A percentile compares a stretch with the other conserved stretches of the same genome.
phyloP scores from a whole-genome alignment of 257 asterid species.

The Osmanthus fragrans region DNA sequence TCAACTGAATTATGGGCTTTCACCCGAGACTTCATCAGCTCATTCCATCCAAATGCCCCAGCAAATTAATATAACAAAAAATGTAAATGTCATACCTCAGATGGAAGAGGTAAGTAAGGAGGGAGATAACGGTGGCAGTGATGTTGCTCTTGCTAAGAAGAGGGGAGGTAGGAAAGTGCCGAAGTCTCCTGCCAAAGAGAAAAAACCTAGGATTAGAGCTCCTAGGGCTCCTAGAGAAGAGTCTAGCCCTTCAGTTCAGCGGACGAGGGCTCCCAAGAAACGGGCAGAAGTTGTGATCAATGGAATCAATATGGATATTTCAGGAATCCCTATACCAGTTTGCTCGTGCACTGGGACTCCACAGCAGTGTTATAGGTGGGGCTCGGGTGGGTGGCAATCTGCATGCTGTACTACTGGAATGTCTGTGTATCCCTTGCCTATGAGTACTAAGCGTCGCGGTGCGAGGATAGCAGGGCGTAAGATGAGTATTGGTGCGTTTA shows the following conservation, averaged over 20 bases:
- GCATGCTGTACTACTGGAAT: constrained; percentile 81
- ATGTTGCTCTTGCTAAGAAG: constrained; percentile 42
- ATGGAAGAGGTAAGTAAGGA: constrained; percentile 47
- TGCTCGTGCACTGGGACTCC: constrained; percentile 87
- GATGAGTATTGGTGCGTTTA: constrained; percentile 94
- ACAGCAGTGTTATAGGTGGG: constrained; percentile 92
- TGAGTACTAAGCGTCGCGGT: constrained; percentile 80
- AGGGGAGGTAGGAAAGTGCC: constrained; percentile 45
- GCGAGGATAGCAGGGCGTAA: constrained; percentile 88
- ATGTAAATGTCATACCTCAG: constrained; percentile 33
- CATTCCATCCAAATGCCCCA: constrained; percentile 53
- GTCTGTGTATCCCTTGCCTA: constrained; percentile 75
- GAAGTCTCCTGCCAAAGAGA: constrained; percentile 52
- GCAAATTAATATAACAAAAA: constrained; percentile 38
- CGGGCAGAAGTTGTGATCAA: constrained; percentile 70
- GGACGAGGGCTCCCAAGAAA: constrained; percentile 74
- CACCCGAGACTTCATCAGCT: constrained; percentile 55
- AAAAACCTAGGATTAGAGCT: constrained; percentile 59
- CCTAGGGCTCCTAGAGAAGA: constrained; percentile 47
- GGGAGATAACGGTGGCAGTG: constrained; percentile 33
- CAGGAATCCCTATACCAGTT: constrained; percentile 69
- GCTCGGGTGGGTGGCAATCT: constrained; percentile 96
- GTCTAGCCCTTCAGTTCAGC: constrained; percentile 37
- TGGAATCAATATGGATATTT: constrained; percentile 71
- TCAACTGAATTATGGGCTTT: constrained; percentile 49